Evolutionary conservation across 2,329 filamentous ascomycete genomes (phyloP).

Genomic region (Ascochyta koolunga): DNA sequence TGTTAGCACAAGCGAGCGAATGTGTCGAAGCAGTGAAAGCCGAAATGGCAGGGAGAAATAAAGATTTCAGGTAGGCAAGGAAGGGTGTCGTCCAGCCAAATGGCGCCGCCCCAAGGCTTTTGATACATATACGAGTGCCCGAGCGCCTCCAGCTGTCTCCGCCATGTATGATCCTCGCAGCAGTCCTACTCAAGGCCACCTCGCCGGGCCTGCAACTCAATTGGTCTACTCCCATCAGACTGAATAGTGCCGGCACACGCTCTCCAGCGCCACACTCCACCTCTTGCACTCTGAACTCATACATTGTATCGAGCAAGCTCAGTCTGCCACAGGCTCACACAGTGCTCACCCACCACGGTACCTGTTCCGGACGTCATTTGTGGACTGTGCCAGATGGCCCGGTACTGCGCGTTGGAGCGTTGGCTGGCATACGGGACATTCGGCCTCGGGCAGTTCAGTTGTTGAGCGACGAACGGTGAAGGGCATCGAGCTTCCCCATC

Average conservation of each 20-base stretch:
- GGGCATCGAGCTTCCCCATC: slow-evolving; percentile 1
- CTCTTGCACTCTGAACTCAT: slow-evolving; percentile 4
- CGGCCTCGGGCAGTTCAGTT: slow-evolving; percentile 1
- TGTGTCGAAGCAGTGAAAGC: slow-evolving; percentile 3
- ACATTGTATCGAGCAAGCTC: slow-evolving; percentile 7
- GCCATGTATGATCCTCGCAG: slow-evolving; percentile 13
- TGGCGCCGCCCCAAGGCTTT: slow-evolving; percentile 10
- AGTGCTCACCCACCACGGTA: slow-evolving; percentile 3
- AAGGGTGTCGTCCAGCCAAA: slow-evolving; percentile 8
- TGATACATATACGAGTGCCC: slow-evolving; percentile 18
- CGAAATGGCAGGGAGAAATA: neutral
- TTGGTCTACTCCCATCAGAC: neutral
- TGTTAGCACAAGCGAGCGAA: slow-evolving; percentile 13
- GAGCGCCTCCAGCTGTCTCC: slow-evolving; percentile 9
- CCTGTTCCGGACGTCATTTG: slow-evolving; percentile 24
- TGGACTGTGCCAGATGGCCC: slow-evolving; percentile 12
- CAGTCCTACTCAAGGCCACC: neutral
- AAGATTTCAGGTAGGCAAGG: slow-evolving; percentile 4
- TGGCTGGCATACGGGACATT: neutral
- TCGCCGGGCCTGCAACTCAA: neutral
- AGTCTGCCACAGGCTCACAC: neutral
- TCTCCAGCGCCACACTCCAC: neutral
- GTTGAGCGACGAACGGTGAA: slow-evolving; percentile 15
- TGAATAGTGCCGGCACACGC: neutral
- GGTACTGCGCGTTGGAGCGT: slow-evolving; percentile 8